These are phyloP conservation scores for Tolypocladium inflatum DNA, from an alignment of 2,329 filamentous ascomycete genomes.

Conservation along the genomic window DNA sequence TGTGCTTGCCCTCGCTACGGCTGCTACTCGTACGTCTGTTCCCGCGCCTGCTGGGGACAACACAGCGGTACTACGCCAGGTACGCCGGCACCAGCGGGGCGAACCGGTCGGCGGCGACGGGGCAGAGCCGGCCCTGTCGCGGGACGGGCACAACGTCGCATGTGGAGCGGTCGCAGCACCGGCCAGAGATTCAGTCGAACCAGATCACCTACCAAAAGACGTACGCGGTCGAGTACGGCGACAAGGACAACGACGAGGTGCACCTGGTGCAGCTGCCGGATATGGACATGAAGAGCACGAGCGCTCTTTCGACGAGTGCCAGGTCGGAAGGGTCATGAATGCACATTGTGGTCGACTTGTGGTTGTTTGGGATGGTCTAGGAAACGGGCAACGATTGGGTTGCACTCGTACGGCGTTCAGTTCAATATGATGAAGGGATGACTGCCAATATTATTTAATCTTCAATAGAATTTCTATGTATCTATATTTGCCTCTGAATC, in stretches of 20 bases:
- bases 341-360: neutral
- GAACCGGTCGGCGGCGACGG: slow-evolving; percentile 3
- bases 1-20: slow-evolving; percentile 26
- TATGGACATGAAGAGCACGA: slow-evolving; percentile 4
- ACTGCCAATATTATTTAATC: neutral
- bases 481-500: neutral
- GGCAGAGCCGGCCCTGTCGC: slow-evolving; percentile 7
- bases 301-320: neutral
- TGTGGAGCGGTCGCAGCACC: slow-evolving; percentile 10
- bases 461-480: neutral
- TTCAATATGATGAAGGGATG: neutral
- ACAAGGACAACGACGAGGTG: slow-evolving; percentile 17
- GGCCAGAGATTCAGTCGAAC: slow-evolving; percentile 10
- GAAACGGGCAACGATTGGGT: neutral
- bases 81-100: slow-evolving; percentile 10
- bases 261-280: slow-evolving; percentile 20
- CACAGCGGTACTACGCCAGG: slow-evolving; percentile 17
- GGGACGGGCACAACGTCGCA: slow-evolving; percentile 13
- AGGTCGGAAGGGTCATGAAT: neutral
- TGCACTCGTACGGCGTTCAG: neutral
- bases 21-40: slow-evolving; percentile 26
- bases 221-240: slow-evolving; percentile 23
- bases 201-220: slow-evolving; percentile 23
- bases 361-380: neutral
- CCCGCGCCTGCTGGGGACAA: slow-evolving; percentile 22